Evolutionary conservation across 2,329 filamentous ascomycete species (phyloP).

Genomic region (Sporothrix mexicana): DNA sequence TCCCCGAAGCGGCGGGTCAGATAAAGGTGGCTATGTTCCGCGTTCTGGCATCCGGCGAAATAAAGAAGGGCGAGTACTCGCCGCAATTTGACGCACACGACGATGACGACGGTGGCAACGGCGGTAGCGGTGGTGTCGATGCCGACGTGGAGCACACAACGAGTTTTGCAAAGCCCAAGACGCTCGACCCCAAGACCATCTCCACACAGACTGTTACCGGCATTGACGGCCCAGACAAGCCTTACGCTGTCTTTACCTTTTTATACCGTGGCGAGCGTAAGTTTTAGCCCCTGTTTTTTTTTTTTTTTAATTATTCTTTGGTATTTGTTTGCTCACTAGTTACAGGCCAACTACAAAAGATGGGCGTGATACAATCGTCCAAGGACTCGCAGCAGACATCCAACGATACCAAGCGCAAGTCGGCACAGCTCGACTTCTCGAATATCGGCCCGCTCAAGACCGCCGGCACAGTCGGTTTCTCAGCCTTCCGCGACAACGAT

Average conservation of each 20-base stretch:
- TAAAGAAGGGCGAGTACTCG: constrained; percentile 97
- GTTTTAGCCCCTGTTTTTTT: constrained; percentile 54
- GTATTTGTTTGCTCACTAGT: constrained; percentile 27
- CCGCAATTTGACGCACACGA: constrained; percentile 97
- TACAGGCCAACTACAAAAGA: constrained; percentile 90
- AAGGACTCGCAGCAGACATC: constrained; percentile 69
- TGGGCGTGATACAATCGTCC: constrained; percentile 79
- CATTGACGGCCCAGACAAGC: constrained; percentile 93
- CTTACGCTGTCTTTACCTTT: constrained; percentile 96
- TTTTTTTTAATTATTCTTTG: neutral
- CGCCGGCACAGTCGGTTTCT: constrained; percentile 87
- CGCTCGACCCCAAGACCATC: constrained; percentile 93
- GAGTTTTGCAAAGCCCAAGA: constrained; percentile 96
- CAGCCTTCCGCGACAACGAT: constrained; percentile 78
- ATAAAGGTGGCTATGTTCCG: constrained; percentile 98
- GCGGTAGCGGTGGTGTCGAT: constrained; percentile 66
- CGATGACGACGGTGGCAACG: constrained; percentile 70
- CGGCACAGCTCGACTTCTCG: constrained; percentile 82
- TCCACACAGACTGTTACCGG: constrained; percentile 99
- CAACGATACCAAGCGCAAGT: constrained; percentile 74
- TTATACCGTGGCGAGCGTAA: constrained; percentile 94
- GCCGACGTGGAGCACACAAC: constrained; percentile 95
- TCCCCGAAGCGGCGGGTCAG: constrained; percentile 92
- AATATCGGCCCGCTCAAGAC: constrained; percentile 83
- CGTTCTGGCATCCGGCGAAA: constrained; percentile 92